A percentile compares a stretch with the other conserved stretches of the same genome.
Evolutionary conservation across 371 early-diverging fungal genomes (phyloP).

Genomic region (Apophysomyces variabilis): DNA sequence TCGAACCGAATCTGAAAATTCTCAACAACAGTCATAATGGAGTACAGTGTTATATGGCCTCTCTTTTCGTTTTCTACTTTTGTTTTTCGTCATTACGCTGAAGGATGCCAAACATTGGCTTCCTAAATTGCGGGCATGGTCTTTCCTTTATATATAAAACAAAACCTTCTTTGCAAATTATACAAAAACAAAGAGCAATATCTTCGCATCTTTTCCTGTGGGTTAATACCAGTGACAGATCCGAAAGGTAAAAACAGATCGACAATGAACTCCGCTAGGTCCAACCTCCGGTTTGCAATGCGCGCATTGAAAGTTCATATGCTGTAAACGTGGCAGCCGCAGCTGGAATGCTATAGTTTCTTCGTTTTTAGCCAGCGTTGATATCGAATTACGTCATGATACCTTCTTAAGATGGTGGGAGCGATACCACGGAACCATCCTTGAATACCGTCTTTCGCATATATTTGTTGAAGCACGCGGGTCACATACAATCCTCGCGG

Average conservation of each 20-base stretch:
- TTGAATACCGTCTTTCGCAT: conserved; percentile 54
- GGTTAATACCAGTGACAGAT: too few relatives aligned
- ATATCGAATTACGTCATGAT: conserved; percentile 5
- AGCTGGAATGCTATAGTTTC: conserved; percentile 62
- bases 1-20: conserved; percentile 10
- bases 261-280: conserved; percentile 25
- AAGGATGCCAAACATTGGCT: background rate
- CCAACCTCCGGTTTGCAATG: conserved; percentile 36
- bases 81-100: background rate
- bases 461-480: conserved; percentile 53
- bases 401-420: conserved; percentile 58
- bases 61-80: conserved; percentile 14
- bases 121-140: background rate
- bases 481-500: conserved; percentile 69
- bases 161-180: background rate
- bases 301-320: conserved; percentile 71
- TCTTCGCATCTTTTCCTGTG: too few relatives aligned
- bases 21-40: conserved; percentile 18
- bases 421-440: conserved; percentile 70
- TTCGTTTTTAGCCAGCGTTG: background rate
- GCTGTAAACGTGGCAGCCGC: conserved; percentile 81
- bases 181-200: background rate
- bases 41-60: background rate
- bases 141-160: conserved; percentile 14
- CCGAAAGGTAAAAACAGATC: too few relatives aligned